Percentiles rank a stretch among this genome's conserved stretches.
phyloP scores from a whole-genome alignment of 73 alveolate genomes.

The Symbiodinium natans region DNA sequence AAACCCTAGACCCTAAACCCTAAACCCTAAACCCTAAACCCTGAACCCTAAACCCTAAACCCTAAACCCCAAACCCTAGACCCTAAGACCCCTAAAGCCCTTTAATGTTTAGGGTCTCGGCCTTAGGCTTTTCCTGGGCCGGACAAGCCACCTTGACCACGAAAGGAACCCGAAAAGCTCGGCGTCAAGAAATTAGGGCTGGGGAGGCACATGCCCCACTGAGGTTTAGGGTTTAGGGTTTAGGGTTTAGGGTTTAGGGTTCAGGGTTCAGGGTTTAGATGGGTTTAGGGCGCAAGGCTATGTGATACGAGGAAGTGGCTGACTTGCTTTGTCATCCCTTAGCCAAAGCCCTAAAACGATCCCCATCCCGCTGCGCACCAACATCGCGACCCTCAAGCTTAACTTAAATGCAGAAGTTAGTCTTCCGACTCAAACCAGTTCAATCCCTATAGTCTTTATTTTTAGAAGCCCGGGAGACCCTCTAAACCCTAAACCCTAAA shows the following conservation, averaged over 20 bases:
- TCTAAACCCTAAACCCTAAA: not conserved
- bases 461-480: not conserved
- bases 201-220: too few relatives aligned
- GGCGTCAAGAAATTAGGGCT: too few relatives aligned
- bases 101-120: not conserved
- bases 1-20: not conserved
- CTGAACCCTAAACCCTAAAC: too few relatives aligned
- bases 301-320: not conserved
- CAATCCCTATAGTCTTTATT: not conserved
- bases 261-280: not conserved
- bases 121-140: not conserved
- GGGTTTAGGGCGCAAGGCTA: not conserved
- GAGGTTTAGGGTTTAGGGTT: too few relatives aligned
- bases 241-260: not conserved
- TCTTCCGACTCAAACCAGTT: not conserved
- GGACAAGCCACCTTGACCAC: not conserved
- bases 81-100: too few relatives aligned
- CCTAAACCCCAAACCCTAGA: too few relatives aligned
- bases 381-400: not conserved
- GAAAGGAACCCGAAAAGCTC: too few relatives aligned
- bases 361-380: not conserved
- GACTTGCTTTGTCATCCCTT: too few relatives aligned
- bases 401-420: not conserved
- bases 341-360: not conserved
- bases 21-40: too few relatives aligned